These are phyloP conservation scores for Plasmodium billcollinsi DNA, from an alignment of 169 alveolate species.

Conservation along the genomic window DNA sequence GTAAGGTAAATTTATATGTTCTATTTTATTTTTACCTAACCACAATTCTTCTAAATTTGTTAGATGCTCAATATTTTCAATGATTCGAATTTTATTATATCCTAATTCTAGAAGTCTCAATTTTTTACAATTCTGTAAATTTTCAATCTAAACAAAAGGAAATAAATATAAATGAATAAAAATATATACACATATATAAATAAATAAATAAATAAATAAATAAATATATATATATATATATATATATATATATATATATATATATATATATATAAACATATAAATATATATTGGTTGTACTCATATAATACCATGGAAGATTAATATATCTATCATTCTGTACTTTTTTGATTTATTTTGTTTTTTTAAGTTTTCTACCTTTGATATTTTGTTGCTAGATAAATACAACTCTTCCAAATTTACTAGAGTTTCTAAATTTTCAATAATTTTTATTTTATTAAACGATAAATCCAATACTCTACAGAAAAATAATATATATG, in stretches of 20 bases:
- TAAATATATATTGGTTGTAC: background rate
- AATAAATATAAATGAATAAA: background rate
- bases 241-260: conserved; percentile 4
- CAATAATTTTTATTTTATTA: conserved; percentile 84
- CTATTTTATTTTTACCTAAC: conserved; percentile 92
- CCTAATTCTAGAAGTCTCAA: conserved; percentile 90
- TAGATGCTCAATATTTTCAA: conserved; percentile 86
- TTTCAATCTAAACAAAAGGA: conserved; percentile 71
- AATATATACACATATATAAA: background rate
- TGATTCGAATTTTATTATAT: conserved; percentile 87
- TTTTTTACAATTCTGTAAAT: conserved; percentile 78
- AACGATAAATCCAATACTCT: conserved; percentile 86
- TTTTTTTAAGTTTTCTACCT: conserved; percentile 61
- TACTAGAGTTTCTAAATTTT: conserved; percentile 80
- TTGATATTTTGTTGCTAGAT: conserved; percentile 87
- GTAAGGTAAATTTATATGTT: conserved; percentile 79
- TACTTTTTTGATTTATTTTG: background rate
- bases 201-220: background rate
- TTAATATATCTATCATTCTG: background rate
- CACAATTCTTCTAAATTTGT: conserved; percentile 86
- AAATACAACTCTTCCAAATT: conserved; percentile 89
- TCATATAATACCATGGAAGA: background rate
- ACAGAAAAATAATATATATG: background rate
- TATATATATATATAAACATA: background rate
- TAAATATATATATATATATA: background rate